Base-by-base conservation (phyloP, 192 early-diverging fungal genomes). In the Diversispora epigaea region DNA sequence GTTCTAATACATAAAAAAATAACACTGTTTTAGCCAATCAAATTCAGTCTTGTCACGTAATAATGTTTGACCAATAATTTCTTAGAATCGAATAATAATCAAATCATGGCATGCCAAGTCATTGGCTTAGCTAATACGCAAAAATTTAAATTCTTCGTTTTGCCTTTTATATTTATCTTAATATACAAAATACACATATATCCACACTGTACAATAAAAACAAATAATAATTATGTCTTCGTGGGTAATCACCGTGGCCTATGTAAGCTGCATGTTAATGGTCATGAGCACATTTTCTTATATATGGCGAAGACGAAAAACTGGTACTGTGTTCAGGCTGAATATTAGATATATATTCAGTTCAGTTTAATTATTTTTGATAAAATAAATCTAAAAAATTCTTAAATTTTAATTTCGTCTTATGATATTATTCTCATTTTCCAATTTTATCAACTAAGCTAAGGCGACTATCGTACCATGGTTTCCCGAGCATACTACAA, bases 401-500 rank as follows among this genome's bases (percentile, higher is more conserved):
- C 22, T 11, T 15, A 17, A 9, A 66, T 7, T 66, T 46, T 66
- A 19, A 19, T 43, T 66, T 44, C 17, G n/a, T 32, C 46, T 44
- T 65, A 14, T 44, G n/a, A 21, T 5, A 61, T 9, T 61, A 9
- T 22, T 50, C 4, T 21, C 17, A 22, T 68, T 46, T 49, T 15
- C 1, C 49, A 1, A 4, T 50, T 11, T 22, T 47, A n/a, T 9
- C 7, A 25, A 22, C 10, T 68, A 46, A 75, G 73, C 25, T 7
- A 46, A 7, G 21, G 9, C 22, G n/a, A 11, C 6, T 15, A n/a
- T 12, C n/a, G 87, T 90, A 61, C 83, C 92, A 0, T 93, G 91
- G 92, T 93, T 91, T 67, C 82, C 88, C 0, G 77, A 80, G 47
- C 88, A 93, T 68, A 67, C 78, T 4, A 86, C 86, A 76, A 84